These are phyloP conservation scores for Colletotrichum sp. DNA, from an alignment of 2,329 filamentous ascomycete genomes.

Conservation along the genomic window DNA sequence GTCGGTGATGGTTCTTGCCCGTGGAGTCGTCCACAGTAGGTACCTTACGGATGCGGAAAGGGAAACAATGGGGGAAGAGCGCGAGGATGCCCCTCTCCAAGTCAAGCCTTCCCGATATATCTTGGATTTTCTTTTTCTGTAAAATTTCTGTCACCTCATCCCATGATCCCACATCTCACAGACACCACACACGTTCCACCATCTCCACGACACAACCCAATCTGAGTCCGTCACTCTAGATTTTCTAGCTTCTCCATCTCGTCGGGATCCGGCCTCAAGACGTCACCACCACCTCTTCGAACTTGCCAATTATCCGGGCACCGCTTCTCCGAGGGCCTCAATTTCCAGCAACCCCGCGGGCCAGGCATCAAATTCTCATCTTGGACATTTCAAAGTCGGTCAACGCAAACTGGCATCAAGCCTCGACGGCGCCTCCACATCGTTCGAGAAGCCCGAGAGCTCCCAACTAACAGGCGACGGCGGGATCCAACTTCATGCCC, in stretches of 20 bases:
- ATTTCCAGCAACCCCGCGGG: neutral
- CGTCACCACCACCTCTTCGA: neutral
- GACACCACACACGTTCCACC: neutral
- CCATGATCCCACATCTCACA: neutral
- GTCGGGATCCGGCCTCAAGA: neutral
- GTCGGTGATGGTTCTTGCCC: neutral
- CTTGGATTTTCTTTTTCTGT: neutral
- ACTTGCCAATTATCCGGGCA: neutral
- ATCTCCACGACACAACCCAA: neutral
- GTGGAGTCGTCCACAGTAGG: neutral
- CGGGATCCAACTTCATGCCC: slow-evolving; percentile 8
- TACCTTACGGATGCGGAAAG: neutral
- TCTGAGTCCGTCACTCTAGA: neutral
- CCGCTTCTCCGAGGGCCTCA: neutral
- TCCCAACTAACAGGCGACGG: neutral
- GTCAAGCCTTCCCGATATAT: neutral
- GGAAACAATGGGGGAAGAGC: neutral
- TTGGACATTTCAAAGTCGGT: neutral
- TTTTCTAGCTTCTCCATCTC: neutral
- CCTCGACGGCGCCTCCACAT: slow-evolving; percentile 1
- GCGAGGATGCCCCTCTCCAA: neutral
- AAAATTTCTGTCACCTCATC: neutral
- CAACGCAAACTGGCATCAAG: slow-evolving; percentile 6
- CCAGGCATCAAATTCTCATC: neutral
- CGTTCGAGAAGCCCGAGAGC: slow-evolving; percentile 2